A percentile compares a stretch with the other conserved stretches of the same genome.
Conservation (phyloP, 305 asterid species). For the Plantago coronopus region DNA sequence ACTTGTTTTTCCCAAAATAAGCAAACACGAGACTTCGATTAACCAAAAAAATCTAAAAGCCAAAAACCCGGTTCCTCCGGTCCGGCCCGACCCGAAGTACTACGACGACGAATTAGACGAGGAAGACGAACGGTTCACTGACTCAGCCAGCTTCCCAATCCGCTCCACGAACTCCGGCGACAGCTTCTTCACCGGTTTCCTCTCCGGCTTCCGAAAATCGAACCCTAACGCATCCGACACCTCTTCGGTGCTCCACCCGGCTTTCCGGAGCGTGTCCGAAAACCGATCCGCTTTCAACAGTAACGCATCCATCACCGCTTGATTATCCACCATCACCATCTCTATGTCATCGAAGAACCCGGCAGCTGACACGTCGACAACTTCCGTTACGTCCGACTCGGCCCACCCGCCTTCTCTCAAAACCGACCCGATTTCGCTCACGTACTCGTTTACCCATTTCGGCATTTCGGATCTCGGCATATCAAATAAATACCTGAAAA, state of each 20-base stretch:
- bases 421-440: slow-evolving; percentile 69
- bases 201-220: slow-evolving; percentile 59
- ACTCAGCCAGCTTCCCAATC: slow-evolving; percentile 74
- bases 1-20: slow-evolving; percentile 28
- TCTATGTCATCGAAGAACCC: slow-evolving; percentile 73
- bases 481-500: slow-evolving; percentile 41
- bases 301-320: slow-evolving; percentile 76
- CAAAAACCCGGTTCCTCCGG: slow-evolving; percentile 34
- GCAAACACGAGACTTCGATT: slow-evolving; percentile 49
- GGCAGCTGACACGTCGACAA: slow-evolving; percentile 67
- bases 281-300: slow-evolving; percentile 84
- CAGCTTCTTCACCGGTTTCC: slow-evolving; percentile 57
- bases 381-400: slow-evolving; percentile 82
- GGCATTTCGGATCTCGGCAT: slow-evolving; percentile 63
- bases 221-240: slow-evolving; percentile 83
- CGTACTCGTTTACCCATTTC: slow-evolving; percentile 80
- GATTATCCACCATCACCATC: slow-evolving; percentile 80
- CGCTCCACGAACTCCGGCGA: slow-evolving; percentile 68
- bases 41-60: slow-evolving; percentile 20
- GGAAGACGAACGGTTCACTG: slow-evolving; percentile 59
- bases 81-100: slow-evolving; percentile 30
- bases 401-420: slow-evolving; percentile 81
- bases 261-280: slow-evolving; percentile 70
- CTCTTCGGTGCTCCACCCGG: slow-evolving; percentile 98
- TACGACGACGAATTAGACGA: slow-evolving; percentile 26